Conservation (phyloP, 257 asterid species). For the Nicotiana sylvestris region DNA sequence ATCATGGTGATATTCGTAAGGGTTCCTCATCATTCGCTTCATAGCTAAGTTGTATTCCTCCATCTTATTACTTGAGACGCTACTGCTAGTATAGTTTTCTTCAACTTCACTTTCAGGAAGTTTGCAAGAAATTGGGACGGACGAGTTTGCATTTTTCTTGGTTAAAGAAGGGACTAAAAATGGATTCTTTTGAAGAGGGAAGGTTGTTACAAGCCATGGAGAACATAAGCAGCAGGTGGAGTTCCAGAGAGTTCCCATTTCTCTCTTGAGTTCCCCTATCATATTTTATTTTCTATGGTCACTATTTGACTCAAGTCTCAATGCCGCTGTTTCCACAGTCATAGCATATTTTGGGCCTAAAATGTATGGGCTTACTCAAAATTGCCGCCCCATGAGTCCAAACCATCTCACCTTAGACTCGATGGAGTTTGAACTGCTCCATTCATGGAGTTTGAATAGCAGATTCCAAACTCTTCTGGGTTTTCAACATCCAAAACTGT, state of each 20-base stretch:
- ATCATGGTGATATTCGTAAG: conserved; percentile 88
- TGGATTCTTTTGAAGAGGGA: conserved; percentile 22
- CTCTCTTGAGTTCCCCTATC: not conserved
- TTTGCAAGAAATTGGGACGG: conserved; percentile 36
- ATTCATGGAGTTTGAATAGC: no score
- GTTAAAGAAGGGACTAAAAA: conserved; percentile 20
- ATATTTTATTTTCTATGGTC: not conserved
- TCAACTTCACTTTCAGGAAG: conserved; percentile 38
- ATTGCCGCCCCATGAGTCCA: no score
- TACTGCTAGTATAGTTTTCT: conserved; percentile 14
- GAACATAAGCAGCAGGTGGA: conserved; percentile 5
- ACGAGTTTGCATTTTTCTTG: conserved; percentile 13
- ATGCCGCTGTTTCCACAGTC: not conserved
- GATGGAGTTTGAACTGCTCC: no score
- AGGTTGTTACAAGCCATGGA: conserved; percentile 17
- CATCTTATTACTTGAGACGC: conserved; percentile 33
- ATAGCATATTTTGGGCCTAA: not conserved
- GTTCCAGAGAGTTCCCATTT: conserved; percentile 36
- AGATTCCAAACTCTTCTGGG: no score
- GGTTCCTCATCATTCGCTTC: conserved; percentile 93
- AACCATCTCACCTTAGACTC: no score
- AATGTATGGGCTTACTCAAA: not conserved
- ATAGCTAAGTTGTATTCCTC: conserved; percentile 76
- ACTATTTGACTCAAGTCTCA: not conserved
- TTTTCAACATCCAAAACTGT: no score